Evolutionary conservation across 2,329 filamentous ascomycete genomes (phyloP).

Genomic region (Aspergillus piperis): DNA sequence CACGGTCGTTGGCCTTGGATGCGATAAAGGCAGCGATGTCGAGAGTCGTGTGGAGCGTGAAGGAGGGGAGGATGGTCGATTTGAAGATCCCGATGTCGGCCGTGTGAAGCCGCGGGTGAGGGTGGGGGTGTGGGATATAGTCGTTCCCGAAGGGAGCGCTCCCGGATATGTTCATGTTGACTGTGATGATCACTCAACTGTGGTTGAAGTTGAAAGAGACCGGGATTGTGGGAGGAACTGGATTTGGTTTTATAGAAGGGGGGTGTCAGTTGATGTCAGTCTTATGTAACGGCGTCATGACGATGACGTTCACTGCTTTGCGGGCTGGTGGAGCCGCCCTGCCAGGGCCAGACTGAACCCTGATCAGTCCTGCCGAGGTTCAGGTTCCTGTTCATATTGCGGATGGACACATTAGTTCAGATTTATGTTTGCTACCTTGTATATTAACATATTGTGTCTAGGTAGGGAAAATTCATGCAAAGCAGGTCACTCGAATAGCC

Average conservation of each 20-base stretch:
- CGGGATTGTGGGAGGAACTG: background rate
- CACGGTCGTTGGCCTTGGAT: constrained; percentile 55
- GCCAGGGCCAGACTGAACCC: background rate
- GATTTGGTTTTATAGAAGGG: constrained; percentile 3
- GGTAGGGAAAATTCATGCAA: too few species aligned
- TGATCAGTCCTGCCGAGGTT: background rate
- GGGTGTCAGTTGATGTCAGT: constrained; percentile 20
- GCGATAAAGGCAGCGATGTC: constrained; percentile 55
- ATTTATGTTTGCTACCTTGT: too few species aligned
- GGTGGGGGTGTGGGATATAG: background rate
- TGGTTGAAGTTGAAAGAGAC: background rate
- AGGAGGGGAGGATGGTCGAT: constrained; percentile 56
- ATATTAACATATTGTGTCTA: too few species aligned
- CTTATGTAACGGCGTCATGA: constrained; percentile 21
- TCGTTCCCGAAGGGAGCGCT: constrained; percentile 1
- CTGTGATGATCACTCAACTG: background rate
- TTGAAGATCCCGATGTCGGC: constrained; percentile 54
- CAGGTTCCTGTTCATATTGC: background rate
- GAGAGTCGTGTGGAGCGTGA: constrained; percentile 56
- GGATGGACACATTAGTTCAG: too few species aligned
- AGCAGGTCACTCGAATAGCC: background rate
- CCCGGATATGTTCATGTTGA: constrained; percentile 14
- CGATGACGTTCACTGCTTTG: constrained; percentile 1
- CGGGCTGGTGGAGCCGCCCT: background rate
- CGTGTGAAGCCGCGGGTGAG: constrained; percentile 9